Percentiles rank a stretch among this genome's conserved stretches.
phyloP scores from a whole-genome alignment of 768 basidiomycete genomes.

The Asterophora parasitica region DNA sequence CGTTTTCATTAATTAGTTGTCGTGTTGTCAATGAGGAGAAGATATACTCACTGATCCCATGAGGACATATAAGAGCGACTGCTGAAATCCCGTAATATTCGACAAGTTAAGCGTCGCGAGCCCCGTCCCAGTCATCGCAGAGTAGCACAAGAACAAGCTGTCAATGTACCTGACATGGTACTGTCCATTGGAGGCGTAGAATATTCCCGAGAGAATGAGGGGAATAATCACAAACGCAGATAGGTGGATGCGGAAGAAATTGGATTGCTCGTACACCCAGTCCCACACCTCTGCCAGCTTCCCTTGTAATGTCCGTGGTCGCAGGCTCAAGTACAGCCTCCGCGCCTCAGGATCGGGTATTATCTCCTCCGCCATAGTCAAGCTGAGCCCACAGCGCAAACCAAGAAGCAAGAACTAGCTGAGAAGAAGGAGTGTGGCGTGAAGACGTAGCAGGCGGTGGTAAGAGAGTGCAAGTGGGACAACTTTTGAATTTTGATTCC shows the following conservation, averaged over 20 bases:
- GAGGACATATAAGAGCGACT: slow-evolving; percentile 47
- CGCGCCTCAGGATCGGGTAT: background rate
- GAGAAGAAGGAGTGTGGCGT: background rate
- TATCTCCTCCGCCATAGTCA: background rate
- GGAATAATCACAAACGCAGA: slow-evolving; percentile 51
- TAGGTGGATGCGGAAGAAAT: slow-evolving; percentile 52
- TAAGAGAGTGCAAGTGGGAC: background rate
- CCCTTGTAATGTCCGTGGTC: background rate
- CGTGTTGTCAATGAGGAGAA: background rate
- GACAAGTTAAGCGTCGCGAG: slow-evolving; percentile 46
- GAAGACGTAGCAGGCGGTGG: background rate
- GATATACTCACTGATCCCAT: slow-evolving; percentile 40
- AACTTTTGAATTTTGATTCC: too few relatives aligned
- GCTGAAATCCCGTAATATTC: slow-evolving; percentile 43
- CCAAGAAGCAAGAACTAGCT: background rate
- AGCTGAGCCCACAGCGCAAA: background rate
- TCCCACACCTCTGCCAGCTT: background rate
- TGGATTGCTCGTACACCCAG: slow-evolving; percentile 24
- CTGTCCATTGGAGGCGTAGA: slow-evolving; percentile 60
- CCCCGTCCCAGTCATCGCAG: slow-evolving; percentile 50
- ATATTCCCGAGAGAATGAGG: slow-evolving; percentile 55
- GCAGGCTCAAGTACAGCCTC: background rate
- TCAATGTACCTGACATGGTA: slow-evolving; percentile 49
- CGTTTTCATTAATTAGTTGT: background rate
- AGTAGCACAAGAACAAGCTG: slow-evolving; percentile 57